A percentile compares a stretch with the other conserved stretches of the same genome.
Conservation (phyloP, 2,329 filamentous ascomycete species). For the Fusarium sp. region DNA sequence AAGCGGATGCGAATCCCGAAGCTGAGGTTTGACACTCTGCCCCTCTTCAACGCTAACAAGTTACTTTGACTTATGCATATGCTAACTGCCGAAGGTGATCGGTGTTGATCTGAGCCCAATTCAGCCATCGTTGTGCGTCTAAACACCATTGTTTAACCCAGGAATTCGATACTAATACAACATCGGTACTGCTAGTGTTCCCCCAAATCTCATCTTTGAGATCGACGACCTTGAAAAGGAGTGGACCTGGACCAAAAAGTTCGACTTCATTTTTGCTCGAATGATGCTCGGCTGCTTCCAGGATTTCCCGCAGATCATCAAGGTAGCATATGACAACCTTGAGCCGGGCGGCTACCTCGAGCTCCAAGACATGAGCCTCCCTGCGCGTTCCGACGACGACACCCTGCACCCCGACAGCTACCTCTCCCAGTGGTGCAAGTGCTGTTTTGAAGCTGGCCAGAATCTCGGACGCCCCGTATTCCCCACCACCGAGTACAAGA, state of each 20-base stretch:
- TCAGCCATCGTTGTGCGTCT: background rate
- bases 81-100: background rate
- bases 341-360: background rate
- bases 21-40: background rate
- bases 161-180: background rate
- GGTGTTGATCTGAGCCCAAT: background rate
- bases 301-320: background rate
- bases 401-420: slow-evolving; percentile 38
- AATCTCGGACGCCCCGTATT: slow-evolving; percentile 42
- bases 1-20: background rate
- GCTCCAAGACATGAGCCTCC: slow-evolving; percentile 43
- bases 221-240: background rate
- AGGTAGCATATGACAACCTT: background rate
- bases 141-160: background rate
- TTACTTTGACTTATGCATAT: background rate
- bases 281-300: background rate
- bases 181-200: background rate
- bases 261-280: background rate
- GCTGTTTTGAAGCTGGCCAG: slow-evolving; percentile 39
- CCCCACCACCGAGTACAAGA: slow-evolving; percentile 35
- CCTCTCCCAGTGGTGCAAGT: slow-evolving; percentile 34
- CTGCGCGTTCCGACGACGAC: slow-evolving; percentile 46
- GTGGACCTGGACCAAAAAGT: background rate
- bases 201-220: background rate
- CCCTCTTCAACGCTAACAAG: background rate